Base-by-base conservation (phyloP, 352 stramenopile species). In the Hyaloperonospora arabidopsidis region DNA sequence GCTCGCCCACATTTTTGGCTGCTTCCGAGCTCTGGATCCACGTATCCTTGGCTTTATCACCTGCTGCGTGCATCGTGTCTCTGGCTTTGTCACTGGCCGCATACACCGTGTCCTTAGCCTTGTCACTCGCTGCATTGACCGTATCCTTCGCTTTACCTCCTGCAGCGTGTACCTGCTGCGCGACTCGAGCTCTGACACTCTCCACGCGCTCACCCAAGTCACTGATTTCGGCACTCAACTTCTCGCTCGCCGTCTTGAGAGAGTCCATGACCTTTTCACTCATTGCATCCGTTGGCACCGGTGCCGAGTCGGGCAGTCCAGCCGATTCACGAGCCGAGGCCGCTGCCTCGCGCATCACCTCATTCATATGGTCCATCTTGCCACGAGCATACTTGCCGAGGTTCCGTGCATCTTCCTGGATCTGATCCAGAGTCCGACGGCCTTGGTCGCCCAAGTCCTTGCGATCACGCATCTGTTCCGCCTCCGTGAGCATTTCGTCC, bases 1-100 rank as follows among this genome's bases (percentile, higher is more conserved):
- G 72, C 19, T 72, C 58, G 5, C 55, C 67, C 0, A 83, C 40
- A 2, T 74, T 71, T 47, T 74, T 80, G 11, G 64, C 63, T 0
- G 65, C 66, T 19, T 88, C 78, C 0, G 72, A 58, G 48, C 72
- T 85, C 56, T 76, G 52, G 61, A 83, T 49, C 75, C 72, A 86
- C 15, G 68, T 71, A 10, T 89, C 68, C 10, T 83, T 65, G 1
- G 68, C 72, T 7, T 29, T 29, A 7, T 29, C 25, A 7, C 25
- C 7, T 7, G 25, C 25, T 7, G 25, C 25, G 25, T 29, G 25
- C 25, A 29, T 29, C 25, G 25, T 29, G 25, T 29, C 25, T 7
- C 7, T 29, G 25, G 25, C 25, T 7, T 29, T 29, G 25, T 29
- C 25, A 7, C 25, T 29, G 3, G 25, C 25, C 25, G 25, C 25